phyloP scores from a whole-genome alignment of 441 rosid genomes.

The Eruca vesicaria region DNA sequence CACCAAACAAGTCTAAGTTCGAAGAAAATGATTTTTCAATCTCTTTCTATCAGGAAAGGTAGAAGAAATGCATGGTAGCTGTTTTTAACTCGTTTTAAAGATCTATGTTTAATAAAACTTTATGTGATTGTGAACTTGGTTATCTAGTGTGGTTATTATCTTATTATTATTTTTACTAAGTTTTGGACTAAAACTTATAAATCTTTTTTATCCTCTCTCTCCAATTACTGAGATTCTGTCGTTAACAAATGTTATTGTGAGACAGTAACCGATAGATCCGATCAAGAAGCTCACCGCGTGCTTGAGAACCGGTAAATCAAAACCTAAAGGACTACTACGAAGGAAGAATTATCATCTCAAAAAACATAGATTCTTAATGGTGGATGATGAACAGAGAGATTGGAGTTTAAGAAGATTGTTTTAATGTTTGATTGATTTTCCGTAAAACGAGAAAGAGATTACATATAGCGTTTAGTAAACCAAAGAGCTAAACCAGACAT shows the following conservation, averaged over 20 bases:
- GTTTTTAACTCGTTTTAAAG: not conserved
- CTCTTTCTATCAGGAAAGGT: not conserved
- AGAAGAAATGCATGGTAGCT: not conserved
- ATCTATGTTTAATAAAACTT: not conserved
- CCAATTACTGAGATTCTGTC: no score
- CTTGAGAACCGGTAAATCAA: not conserved
- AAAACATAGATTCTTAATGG: not conserved
- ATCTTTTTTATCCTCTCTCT: no score
- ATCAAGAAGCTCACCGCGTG: not conserved
- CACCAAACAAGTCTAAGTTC: no score
- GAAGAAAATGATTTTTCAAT: not conserved
- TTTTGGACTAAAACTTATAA: no score
- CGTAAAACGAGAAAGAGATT: not conserved
- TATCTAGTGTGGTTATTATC: no score
- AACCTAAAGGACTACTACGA: not conserved
- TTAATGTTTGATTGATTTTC: not conserved
- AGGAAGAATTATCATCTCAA: not conserved
- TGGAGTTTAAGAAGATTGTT: not conserved
- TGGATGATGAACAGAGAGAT: not conserved
- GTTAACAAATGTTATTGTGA: no score
- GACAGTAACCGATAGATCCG: not conserved
- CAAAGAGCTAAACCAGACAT: not conserved
- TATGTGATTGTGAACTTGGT: not conserved
- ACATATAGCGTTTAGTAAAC: not conserved
- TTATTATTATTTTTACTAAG: no score